phyloP scores from a whole-genome alignment of 2,329 filamentous ascomycete species.

The Cercospora berteroae region DNA sequence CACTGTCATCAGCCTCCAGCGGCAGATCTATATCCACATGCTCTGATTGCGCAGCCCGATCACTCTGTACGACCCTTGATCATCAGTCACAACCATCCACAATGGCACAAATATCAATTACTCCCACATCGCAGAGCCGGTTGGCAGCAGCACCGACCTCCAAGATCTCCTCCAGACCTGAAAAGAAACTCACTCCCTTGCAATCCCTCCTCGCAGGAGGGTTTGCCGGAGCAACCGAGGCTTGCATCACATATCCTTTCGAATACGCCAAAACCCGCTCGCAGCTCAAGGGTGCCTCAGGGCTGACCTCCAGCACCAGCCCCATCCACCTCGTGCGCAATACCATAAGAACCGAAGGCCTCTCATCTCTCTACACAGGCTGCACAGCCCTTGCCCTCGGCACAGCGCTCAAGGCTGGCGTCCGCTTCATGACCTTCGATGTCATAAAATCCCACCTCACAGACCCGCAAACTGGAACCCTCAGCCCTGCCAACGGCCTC shows the following conservation, averaged over 20 bases:
- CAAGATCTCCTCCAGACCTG: background rate
- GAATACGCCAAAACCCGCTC: constrained; percentile 39
- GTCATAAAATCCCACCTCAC: constrained; percentile 32
- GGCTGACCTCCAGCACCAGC: constrained; percentile 19
- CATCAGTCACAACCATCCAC: background rate
- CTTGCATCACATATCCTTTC: constrained; percentile 47
- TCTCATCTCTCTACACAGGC: constrained; percentile 36
- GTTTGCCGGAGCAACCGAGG: constrained; percentile 55
- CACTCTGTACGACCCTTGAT: background rate
- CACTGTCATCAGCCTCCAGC: background rate
- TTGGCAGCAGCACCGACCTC: background rate
- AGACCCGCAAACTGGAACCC: constrained; percentile 29
- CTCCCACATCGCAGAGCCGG: background rate
- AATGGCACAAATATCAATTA: background rate
- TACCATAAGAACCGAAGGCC: constrained; percentile 28
- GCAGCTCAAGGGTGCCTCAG: constrained; percentile 28
- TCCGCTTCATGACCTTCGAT: constrained; percentile 37
- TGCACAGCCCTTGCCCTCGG: constrained; percentile 34
- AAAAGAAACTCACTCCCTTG: constrained; percentile 23
- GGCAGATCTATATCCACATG: background rate
- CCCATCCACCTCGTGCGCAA: constrained; percentile 30
- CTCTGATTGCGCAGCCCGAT: background rate
- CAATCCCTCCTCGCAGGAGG: constrained; percentile 54
- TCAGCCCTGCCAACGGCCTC: constrained; percentile 32
- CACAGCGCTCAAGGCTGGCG: constrained; percentile 36